phyloP scores from a whole-genome alignment of 192 early-diverging fungal species.

The Lobosporangium transversale region DNA sequence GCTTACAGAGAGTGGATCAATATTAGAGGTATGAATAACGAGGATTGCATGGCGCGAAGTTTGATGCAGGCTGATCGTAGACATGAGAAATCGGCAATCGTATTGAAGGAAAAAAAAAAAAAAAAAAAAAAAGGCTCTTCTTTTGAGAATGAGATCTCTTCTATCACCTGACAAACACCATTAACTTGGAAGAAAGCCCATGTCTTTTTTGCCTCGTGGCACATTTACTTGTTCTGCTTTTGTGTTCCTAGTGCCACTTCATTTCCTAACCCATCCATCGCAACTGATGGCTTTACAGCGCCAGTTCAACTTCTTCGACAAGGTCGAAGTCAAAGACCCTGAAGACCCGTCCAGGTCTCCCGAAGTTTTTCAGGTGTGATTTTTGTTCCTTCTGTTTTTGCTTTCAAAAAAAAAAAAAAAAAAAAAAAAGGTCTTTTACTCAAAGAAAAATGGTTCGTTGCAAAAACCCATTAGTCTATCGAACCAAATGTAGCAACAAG shows the following conservation, averaged over 20 bases:
- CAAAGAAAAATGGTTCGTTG: too few relatives aligned
- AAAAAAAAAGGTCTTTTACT: too few relatives aligned
- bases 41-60: constrained; percentile 34
- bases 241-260: too few relatives aligned
- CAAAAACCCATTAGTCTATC: too few relatives aligned
- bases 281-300: constrained; percentile 48
- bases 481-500: constrained; percentile 45
- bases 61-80: constrained; percentile 24
- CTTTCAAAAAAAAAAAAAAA: too few relatives aligned
- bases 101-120: too few relatives aligned
- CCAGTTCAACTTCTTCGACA: constrained; percentile 82
- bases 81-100: background rate
- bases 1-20: constrained; percentile 28
- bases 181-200: background rate
- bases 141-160: background rate
- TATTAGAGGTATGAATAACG: constrained; percentile 7
- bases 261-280: background rate
- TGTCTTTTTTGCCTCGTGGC: background rate
- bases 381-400: too few relatives aligned
- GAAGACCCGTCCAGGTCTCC: constrained; percentile 63
- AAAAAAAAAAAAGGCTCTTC: too few relatives aligned
- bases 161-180: constrained; percentile 4
- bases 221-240: too few relatives aligned
- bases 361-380: constrained; percentile 68
- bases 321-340: constrained; percentile 67